A percentile compares a stretch with the other conserved stretches of the same genome.
phyloP scores from a whole-genome alignment of 176 grass and related monocot genomes.

The Eragrostis nindensis region DNA sequence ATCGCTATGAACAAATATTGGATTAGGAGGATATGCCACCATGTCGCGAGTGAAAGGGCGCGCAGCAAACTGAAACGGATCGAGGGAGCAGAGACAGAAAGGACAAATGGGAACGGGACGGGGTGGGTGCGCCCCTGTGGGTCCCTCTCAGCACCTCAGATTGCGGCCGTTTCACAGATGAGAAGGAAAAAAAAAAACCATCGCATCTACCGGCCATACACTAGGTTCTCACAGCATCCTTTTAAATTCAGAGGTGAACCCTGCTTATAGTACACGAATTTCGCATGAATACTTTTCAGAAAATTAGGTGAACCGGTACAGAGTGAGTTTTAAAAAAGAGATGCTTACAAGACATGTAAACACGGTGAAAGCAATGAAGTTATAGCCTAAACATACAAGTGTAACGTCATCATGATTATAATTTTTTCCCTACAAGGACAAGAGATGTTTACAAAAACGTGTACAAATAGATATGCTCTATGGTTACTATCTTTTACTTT shows the following conservation, averaged over 20 bases:
- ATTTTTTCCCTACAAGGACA: too few relatives aligned
- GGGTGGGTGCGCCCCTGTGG: background rate
- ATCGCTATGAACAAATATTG: background rate
- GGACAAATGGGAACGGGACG: slow-evolving; percentile 10
- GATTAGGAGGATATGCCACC: background rate
- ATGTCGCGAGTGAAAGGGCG: background rate
- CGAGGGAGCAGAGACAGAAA: background rate
- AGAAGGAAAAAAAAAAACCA: background rate
- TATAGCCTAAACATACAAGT: too few relatives aligned
- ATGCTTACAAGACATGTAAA: too few relatives aligned
- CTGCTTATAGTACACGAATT: background rate
- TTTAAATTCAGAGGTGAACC: background rate
- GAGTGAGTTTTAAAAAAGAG: too few relatives aligned
- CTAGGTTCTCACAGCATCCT: background rate
- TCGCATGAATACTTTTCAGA: too few relatives aligned
- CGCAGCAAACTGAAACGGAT: background rate
- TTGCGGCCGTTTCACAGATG: background rate
- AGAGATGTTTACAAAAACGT: too few relatives aligned
- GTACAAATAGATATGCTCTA: too few relatives aligned
- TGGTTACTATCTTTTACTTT: too few relatives aligned
- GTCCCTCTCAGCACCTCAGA: slow-evolving; percentile 8
- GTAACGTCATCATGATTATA: too few relatives aligned
- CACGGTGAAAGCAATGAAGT: too few relatives aligned
- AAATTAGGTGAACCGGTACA: too few relatives aligned
- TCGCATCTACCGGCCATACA: background rate